phyloP scores from a whole-genome alignment of 2,329 filamentous ascomycete genomes.

The Botrytis hyacinthi region DNA sequence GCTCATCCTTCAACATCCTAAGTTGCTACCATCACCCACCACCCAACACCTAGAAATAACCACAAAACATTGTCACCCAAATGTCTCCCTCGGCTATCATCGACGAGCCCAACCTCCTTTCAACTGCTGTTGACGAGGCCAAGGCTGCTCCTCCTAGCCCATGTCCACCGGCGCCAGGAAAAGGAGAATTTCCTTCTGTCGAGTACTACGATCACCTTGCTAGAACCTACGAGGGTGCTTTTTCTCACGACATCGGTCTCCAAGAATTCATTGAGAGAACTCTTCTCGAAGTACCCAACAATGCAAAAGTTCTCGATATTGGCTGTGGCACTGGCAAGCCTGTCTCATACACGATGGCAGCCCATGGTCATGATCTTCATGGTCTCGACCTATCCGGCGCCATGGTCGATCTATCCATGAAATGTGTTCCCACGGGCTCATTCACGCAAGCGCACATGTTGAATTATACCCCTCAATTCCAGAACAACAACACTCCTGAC shows the following conservation, averaged over 20 bases:
- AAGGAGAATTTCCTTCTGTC: not conserved
- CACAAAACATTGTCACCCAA: not conserved
- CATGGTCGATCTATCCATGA: constrained; percentile 22
- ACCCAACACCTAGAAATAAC: not conserved
- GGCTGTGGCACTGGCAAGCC: constrained; percentile 40
- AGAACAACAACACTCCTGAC: not conserved
- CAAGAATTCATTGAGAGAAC: not conserved
- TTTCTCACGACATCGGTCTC: not conserved
- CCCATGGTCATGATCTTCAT: constrained; percentile 26
- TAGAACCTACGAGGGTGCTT: constrained; percentile 1
- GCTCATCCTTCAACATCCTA: not conserved
- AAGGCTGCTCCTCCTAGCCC: not conserved
- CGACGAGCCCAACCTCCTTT: not conserved
- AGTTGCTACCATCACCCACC: not conserved
- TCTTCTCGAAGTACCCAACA: not conserved
- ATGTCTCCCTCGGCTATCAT: constrained; percentile 4
- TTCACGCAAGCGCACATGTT: constrained; percentile 27
- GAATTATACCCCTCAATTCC: constrained; percentile 18
- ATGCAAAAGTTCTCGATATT: constrained; percentile 33
- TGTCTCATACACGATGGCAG: constrained; percentile 31
- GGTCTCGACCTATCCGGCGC: constrained; percentile 40
- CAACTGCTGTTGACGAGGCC: not conserved
- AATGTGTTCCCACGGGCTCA: constrained; percentile 24
- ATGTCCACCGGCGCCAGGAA: not conserved
- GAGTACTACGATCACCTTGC: constrained; percentile 10